Percentiles rank a stretch among this genome's conserved stretches.
These are phyloP conservation scores for Ricinus communis DNA, from an alignment of 345 rosid genomes.

Conservation along the genomic window DNA sequence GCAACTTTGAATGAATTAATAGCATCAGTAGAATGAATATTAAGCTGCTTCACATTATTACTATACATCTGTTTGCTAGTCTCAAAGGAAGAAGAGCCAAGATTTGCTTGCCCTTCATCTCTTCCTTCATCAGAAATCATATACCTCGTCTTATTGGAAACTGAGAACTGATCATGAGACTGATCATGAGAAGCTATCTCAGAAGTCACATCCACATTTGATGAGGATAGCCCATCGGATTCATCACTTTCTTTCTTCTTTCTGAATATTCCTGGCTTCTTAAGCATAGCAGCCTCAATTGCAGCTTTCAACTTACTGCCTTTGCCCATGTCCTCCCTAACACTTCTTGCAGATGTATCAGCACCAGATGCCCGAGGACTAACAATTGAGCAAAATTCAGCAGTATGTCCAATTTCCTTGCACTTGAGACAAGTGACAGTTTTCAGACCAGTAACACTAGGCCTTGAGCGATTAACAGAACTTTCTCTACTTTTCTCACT, in stretches of 20 bases:
- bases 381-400: slow-evolving; percentile 48
- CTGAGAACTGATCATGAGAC: slow-evolving; percentile 45
- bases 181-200: slow-evolving; percentile 50
- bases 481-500: slow-evolving; percentile 59
- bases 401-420: slow-evolving; percentile 58
- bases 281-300: slow-evolving; percentile 73
- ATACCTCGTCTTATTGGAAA: slow-evolving; percentile 41
- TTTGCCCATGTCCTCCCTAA: slow-evolving; percentile 48
- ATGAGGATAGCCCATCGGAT: slow-evolving; percentile 41
- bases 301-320: slow-evolving; percentile 74
- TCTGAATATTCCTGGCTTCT: slow-evolving; percentile 66
- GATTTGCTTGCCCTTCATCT: slow-evolving; percentile 42
- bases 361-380: slow-evolving; percentile 42
- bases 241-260: slow-evolving; percentile 55
- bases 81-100: slow-evolving; percentile 31
- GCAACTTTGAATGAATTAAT: slow-evolving; percentile 24
- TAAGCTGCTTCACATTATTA: slow-evolving; percentile 41
- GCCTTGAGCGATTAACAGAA: slow-evolving; percentile 44
- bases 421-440: slow-evolving; percentile 48
- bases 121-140: slow-evolving; percentile 43
- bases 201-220: slow-evolving; percentile 41
- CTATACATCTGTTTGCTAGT: slow-evolving; percentile 36
- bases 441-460: slow-evolving; percentile 44
- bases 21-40: slow-evolving; percentile 33
- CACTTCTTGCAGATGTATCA: slow-evolving; percentile 50